Conservation (phyloP, 2,329 filamentous ascomycete genomes). For the Aureobasidium vineae region DNA sequence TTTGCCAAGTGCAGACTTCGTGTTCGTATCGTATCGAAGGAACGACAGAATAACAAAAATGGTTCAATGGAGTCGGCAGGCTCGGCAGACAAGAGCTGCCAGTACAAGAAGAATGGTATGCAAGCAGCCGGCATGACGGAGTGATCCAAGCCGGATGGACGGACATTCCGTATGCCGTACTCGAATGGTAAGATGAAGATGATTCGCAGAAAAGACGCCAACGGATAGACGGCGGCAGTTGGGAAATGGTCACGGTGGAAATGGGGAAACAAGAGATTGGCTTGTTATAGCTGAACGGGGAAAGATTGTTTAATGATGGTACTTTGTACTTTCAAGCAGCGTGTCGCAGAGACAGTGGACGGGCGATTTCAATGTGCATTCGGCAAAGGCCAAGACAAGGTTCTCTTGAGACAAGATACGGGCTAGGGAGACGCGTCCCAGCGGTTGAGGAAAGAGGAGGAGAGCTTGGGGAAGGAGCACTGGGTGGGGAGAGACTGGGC, state of each 20-base stretch:
- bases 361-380: background rate
- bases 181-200: conserved; percentile 7
- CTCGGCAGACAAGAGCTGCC: background rate
- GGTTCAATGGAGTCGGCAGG: background rate
- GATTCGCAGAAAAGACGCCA: conserved; percentile 14
- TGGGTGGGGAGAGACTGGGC: conserved; percentile 17
- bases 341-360: background rate
- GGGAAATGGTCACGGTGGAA: conserved; percentile 10
- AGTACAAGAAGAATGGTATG: conserved; percentile 8
- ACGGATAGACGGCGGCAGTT: conserved; percentile 21
- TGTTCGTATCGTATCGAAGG: conserved; percentile 14
- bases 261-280: conserved; percentile 24
- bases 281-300: conserved; percentile 17
- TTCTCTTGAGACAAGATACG: conserved; percentile 4
- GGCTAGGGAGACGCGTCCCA: background rate
- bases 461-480: conserved; percentile 14
- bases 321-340: conserved; percentile 13
- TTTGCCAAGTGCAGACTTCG: conserved; percentile 7
- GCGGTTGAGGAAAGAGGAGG: conserved; percentile 19
- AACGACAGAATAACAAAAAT: background rate
- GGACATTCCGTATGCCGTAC: conserved; percentile 5
- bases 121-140: conserved; percentile 5
- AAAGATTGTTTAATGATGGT: background rate
- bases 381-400: conserved; percentile 3
- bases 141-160: conserved; percentile 10